Evolutionary conservation across 176 grass and related monocot species (phyloP), one percentile per base, ranked within the genome.

Genomic region (Lolium multiflorum): DNA sequence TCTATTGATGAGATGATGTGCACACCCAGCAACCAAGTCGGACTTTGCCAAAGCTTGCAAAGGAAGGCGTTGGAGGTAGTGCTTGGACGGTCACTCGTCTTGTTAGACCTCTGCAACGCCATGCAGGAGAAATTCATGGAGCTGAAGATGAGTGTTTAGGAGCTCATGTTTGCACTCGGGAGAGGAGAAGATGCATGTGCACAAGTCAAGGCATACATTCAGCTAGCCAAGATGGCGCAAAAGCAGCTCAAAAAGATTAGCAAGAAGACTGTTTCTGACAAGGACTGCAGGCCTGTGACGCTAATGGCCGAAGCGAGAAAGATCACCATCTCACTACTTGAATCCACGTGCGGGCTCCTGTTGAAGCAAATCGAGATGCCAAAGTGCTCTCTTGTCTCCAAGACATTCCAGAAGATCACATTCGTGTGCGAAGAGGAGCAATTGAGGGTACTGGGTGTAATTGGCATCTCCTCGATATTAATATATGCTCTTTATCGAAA

Each of bases 11-110:
- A 83, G 58, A 49, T 86, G 18, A 55, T 90, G 7, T 71, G 78
- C 86, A 71, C 79, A 47, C 87, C 77, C 1, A 80, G 88, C 80
- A 94, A 83, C 83, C 86, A 89, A 61, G 82, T 44, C 16, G 71
- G 16, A 67, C 80, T 94, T 44, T 80, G 68, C 24, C 73, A 79
- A 3, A 11, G 31, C 15, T 9, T 77, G 74, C 90, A 94, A 69
- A 84, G 81, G 49, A 85, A 79, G 47, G 81, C 62, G 26, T 46
- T 93, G 18, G 89, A 97, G 75, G 66, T 72, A 39, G 89, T 91
- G 69, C 84, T 91, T 26, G 92, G 57, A 55, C 26, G 35, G 47
- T 89, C 87, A 59, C 66, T 94, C 6, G 38, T 64, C 52, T 81
- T 89, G 71, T 49, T 94, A 46, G 89, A 94, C 49, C 62, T 85